Evolutionary conservation across 176 grass and related monocot genomes (phyloP).

Genomic region (Aegilops sharonensis): DNA sequence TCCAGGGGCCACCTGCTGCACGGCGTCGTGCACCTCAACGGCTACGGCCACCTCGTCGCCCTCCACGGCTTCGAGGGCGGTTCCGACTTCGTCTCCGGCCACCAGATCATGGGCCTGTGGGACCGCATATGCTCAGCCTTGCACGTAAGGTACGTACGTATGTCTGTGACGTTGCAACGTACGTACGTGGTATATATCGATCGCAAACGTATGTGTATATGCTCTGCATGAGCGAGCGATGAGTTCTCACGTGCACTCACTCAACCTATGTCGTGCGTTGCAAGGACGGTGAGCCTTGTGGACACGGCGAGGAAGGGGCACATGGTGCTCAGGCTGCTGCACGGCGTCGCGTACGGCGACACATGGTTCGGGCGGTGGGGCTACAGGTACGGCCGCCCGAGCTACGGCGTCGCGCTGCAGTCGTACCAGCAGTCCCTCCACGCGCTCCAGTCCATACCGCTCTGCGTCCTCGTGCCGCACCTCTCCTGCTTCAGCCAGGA

Average conservation of each 20-base stretch:
- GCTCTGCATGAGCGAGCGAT: not conserved
- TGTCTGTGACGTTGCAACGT: not conserved
- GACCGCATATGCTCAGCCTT: slow-evolving; percentile 71
- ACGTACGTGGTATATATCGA: too few relatives aligned
- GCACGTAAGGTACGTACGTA: slow-evolving; percentile 54
- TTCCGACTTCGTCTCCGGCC: slow-evolving; percentile 78
- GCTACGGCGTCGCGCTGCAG: slow-evolving; percentile 57
- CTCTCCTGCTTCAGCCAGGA: slow-evolving; percentile 52
- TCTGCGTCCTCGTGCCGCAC: slow-evolving; percentile 54
- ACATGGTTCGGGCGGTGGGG: slow-evolving; percentile 92
- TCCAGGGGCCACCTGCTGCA: slow-evolving; percentile 63
- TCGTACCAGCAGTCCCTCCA: slow-evolving; percentile 74
- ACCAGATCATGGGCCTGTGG: slow-evolving; percentile 87
- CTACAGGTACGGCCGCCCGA: slow-evolving; percentile 61
- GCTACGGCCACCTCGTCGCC: slow-evolving; percentile 74
- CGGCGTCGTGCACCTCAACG: slow-evolving; percentile 85
- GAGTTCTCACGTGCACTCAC: not conserved
- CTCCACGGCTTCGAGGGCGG: slow-evolving; percentile 75
- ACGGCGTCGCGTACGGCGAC: slow-evolving; percentile 73
- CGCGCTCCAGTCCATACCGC: slow-evolving; percentile 58
- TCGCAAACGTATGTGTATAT: not conserved
- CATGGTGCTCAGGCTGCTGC: slow-evolving; percentile 74
- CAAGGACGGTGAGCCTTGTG: slow-evolving; percentile 72
- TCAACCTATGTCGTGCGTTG: not conserved
- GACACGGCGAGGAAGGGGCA: slow-evolving; percentile 68